Evolutionary conservation across 495 filamentous ascomycete genomes (phyloP).

Genomic region (Entonaema liquescens): DNA sequence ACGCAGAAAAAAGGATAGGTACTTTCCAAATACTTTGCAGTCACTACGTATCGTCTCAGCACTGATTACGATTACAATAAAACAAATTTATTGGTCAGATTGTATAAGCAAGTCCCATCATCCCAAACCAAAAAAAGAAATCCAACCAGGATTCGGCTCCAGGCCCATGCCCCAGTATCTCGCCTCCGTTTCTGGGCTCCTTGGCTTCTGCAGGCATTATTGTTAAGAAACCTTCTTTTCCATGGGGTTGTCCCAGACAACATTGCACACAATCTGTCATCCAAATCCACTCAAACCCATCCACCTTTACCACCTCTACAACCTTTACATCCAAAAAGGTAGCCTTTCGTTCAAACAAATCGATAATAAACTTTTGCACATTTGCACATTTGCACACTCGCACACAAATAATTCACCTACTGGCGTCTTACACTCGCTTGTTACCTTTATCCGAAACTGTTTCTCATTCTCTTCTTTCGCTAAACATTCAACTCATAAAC

Average conservation of each 20-base stretch:
- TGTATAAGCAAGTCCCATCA: background rate
- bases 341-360: constrained; percentile 30
- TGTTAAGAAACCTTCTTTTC: constrained; percentile 7
- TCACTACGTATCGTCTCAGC: constrained; percentile 5
- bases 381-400: background rate
- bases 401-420: background rate
- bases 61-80: constrained; percentile 26
- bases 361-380: background rate
- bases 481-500: background rate
- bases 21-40: constrained; percentile 19
- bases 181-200: constrained; percentile 31
- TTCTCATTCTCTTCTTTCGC: constrained; percentile 26
- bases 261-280: constrained; percentile 31
- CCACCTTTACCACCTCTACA: no score
- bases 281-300: constrained; percentile 3
- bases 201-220: background rate
- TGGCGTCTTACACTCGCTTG: constrained; percentile 16
- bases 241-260: constrained; percentile 19
- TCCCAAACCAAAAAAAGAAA: constrained; percentile 38
- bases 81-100: constrained; percentile 3
- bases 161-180: constrained; percentile 14
- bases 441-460: constrained; percentile 9
- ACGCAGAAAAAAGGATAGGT: no score
- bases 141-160: constrained; percentile 24
- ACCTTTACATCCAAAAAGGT: constrained; percentile 1